These are phyloP conservation scores for Metschnikowia drakensbergensis DNA, from an alignment of 805 yeast species.

Conservation along the genomic window DNA sequence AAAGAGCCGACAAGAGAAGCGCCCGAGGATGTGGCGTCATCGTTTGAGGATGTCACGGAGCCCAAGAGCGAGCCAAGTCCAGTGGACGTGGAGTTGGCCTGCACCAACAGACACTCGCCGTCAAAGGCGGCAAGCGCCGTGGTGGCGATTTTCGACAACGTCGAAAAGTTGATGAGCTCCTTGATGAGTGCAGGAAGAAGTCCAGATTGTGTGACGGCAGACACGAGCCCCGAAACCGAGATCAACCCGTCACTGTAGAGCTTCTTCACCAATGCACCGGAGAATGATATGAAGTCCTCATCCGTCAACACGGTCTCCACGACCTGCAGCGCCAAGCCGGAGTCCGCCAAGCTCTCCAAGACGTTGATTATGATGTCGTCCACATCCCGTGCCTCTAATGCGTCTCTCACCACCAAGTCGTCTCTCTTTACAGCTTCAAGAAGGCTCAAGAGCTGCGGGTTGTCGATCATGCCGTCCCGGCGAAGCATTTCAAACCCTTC, in stretches of 20 bases:
- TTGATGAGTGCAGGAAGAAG: conserved; percentile 33
- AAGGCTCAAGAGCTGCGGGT: conserved; percentile 2
- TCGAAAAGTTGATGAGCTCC: conserved; percentile 30
- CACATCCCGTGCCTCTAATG: conserved; percentile 19
- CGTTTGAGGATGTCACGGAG: background rate
- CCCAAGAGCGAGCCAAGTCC: conserved; percentile 3
- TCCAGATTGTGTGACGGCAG: conserved; percentile 31
- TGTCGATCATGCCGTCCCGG: conserved; percentile 13
- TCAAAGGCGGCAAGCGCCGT: conserved; percentile 37
- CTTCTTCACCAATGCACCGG: conserved; percentile 30
- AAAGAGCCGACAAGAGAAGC: conserved; percentile 1
- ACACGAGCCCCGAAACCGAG: conserved; percentile 23
- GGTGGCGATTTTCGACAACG: conserved; percentile 31
- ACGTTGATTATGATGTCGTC: conserved; percentile 31
- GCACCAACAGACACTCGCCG: conserved; percentile 23
- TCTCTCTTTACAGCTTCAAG: conserved; percentile 10
- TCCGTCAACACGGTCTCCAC: conserved; percentile 39
- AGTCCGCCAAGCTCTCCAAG: conserved; percentile 37
- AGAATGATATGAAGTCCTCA: conserved; percentile 33
- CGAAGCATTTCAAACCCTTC: conserved; percentile 15
- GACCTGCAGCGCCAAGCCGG: conserved; percentile 41
- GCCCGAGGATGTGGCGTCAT: conserved; percentile 3
- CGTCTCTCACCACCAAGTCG: conserved; percentile 8
- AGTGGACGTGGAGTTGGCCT: conserved; percentile 1
- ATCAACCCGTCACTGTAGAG: conserved; percentile 30